phyloP scores from a whole-genome alignment of 108 stramenopile species.

The Cylindrotheca fusiformis region DNA sequence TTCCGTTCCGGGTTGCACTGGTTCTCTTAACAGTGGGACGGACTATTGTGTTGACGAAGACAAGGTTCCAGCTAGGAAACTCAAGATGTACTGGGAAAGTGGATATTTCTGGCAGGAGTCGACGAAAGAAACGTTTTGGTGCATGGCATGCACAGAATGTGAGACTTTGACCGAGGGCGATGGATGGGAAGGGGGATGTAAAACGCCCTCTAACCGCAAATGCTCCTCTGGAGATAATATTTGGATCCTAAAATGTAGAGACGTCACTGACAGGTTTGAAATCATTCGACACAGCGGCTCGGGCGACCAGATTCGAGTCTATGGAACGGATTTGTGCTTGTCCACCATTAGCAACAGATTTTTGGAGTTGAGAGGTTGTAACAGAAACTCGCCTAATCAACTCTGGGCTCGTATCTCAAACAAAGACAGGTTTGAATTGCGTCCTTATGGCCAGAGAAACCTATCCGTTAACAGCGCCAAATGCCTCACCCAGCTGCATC shows the following conservation, averaged over 20 bases:
- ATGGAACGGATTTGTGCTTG: not conserved
- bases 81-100: not conserved
- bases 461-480: not conserved
- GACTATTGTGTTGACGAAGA: conserved; percentile 11
- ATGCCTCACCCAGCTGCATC: not conserved
- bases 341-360: not conserved
- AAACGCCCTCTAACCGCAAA: not conserved
- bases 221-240: not conserved
- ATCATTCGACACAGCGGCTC: not conserved
- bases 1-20: conserved; percentile 28
- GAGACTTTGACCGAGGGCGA: not conserved
- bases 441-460: not conserved
- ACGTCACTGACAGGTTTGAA: not conserved
- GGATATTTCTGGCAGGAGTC: not conserved
- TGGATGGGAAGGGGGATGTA: not conserved
- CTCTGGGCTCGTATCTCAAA: not conserved
- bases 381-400: not conserved
- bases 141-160: not conserved
- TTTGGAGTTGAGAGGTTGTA: not conserved
- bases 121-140: not conserved
- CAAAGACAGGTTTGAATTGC: not conserved
- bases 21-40: conserved; percentile 5
- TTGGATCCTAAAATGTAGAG: not conserved
- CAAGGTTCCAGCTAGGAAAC: not conserved
- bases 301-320: not conserved